Percentiles rank a stretch among this genome's conserved stretches.
Conservation (phyloP, 2,329 filamentous ascomycete genomes). For the Fusarium mangiferae region DNA sequence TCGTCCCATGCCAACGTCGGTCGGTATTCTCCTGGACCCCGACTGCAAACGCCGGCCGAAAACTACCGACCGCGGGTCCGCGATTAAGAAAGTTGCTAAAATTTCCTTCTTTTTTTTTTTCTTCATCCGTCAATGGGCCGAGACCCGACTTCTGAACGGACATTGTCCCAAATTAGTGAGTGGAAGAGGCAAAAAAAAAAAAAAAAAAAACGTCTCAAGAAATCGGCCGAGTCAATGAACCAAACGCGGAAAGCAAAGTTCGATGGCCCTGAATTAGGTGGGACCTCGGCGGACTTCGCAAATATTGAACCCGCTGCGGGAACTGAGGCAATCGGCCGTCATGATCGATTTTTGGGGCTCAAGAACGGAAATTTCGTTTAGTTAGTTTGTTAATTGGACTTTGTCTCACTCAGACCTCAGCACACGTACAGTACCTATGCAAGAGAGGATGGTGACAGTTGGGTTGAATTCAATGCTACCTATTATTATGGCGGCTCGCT, state of each 20-base stretch:
- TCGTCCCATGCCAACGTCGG: slow-evolving; percentile 26
- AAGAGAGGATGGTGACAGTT: neutral
- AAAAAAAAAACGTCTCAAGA: neutral
- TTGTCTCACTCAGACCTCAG: neutral
- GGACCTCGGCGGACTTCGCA: slow-evolving; percentile 29
- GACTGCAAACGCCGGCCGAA: slow-evolving; percentile 36
- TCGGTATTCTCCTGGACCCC: slow-evolving; percentile 18
- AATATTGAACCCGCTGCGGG: slow-evolving; percentile 20
- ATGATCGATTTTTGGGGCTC: slow-evolving; percentile 1
- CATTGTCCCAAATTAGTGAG: slow-evolving; percentile 13
- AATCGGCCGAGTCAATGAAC: slow-evolving; percentile 11
- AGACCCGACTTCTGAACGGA: neutral
- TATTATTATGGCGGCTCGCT: slow-evolving; percentile 31
- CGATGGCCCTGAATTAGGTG: slow-evolving; percentile 15
- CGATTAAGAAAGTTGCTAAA: neutral
- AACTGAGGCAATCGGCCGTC: slow-evolving; percentile 6
- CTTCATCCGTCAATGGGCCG: neutral
- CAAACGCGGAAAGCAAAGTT: slow-evolving; percentile 16
- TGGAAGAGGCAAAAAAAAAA: slow-evolving; percentile 2
- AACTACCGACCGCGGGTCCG: slow-evolving; percentile 39
- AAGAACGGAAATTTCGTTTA: slow-evolving; percentile 29
- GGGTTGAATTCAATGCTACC: neutral
- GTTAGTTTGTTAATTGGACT: neutral
- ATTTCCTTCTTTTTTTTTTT: neutral
- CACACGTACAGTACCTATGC: neutral